These are phyloP conservation scores for Aspergillus saccharolyticus DNA, from an alignment of 495 filamentous ascomycete genomes.

Conservation along the genomic window DNA sequence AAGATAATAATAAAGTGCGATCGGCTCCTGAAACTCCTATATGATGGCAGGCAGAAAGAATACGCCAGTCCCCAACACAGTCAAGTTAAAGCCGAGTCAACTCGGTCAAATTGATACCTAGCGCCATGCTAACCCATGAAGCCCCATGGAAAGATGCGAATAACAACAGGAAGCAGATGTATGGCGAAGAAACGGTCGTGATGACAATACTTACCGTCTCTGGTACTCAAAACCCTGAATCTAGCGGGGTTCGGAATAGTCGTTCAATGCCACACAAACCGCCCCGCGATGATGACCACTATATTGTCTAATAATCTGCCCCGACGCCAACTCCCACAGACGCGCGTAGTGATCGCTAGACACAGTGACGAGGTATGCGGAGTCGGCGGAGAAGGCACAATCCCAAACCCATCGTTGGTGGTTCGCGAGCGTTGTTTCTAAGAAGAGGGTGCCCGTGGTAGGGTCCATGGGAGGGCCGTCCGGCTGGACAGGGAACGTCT, in stretches of 20 bases:
- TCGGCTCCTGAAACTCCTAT: constrained; percentile 13
- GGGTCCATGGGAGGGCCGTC: constrained; percentile 45
- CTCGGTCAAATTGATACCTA: constrained; percentile 7
- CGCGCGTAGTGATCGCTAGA: constrained; percentile 96
- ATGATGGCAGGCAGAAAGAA: constrained; percentile 6
- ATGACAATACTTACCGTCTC: not conserved
- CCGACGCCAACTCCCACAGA: constrained; percentile 84
- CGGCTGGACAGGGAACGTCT: constrained; percentile 36
- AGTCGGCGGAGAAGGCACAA: constrained; percentile 95
- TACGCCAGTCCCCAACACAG: constrained; percentile 3
- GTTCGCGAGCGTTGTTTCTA: constrained; percentile 85
- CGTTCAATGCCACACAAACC: constrained; percentile 94
- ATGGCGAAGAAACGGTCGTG: not conserved
- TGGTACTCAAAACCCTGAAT: not conserved
- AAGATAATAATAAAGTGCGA: not conserved
- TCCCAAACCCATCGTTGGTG: constrained; percentile 99
- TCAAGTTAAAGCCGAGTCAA: not conserved
- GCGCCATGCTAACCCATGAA: constrained; percentile 23
- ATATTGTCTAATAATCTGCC: constrained; percentile 92
- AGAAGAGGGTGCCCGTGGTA: constrained; percentile 55
- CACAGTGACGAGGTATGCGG: constrained; percentile 94
- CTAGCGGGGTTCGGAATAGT: constrained; percentile 74
- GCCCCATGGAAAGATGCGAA: constrained; percentile 11
- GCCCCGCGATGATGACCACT: constrained; percentile 95
- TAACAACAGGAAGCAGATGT: not conserved